Percentiles rank a stretch among this genome's conserved stretches.
These are phyloP conservation scores for Pezicula neosporulosa DNA, from an alignment of 2,329 filamentous ascomycete species.

Conservation along the genomic window DNA sequence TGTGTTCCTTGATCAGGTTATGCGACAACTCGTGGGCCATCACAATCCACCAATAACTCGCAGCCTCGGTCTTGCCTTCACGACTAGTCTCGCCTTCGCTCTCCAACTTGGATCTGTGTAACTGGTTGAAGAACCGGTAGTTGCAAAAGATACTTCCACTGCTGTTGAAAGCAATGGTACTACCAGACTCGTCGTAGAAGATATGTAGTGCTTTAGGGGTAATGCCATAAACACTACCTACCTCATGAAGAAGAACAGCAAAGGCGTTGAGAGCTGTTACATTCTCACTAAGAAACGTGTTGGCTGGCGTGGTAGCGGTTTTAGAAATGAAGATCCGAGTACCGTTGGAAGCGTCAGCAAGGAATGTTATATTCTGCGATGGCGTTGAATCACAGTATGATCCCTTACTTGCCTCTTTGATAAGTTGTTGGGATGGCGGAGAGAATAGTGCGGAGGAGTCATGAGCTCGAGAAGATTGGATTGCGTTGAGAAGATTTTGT, in stretches of 20 bases:
- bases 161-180: conserved; percentile 89
- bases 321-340: conserved; percentile 72
- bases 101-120: conserved; percentile 59
- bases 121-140: conserved; percentile 76
- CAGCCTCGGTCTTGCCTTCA: conserved; percentile 61
- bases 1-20: conserved; percentile 79
- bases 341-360: conserved; percentile 65
- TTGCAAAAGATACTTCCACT: conserved; percentile 92
- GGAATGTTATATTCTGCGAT: conserved; percentile 68
- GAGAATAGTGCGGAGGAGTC: conserved; percentile 72
- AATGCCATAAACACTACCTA: conserved; percentile 71
- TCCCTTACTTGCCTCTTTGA: conserved; percentile 66
- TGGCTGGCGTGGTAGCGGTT: conserved; percentile 43
- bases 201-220: conserved; percentile 70
- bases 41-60: conserved; percentile 93
- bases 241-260: conserved; percentile 63
- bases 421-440: conserved; percentile 64
- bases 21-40: conserved; percentile 94
- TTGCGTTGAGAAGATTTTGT: conserved; percentile 72
- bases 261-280: conserved; percentile 65
- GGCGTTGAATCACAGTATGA: conserved; percentile 82
- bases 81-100: conserved; percentile 20
- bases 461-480: conserved; percentile 74
- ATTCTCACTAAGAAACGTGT: conserved; percentile 59
- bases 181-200: conserved; percentile 76